Conservation (phyloP, 2,329 filamentous ascomycete genomes). For the Diaporthe destruens region DNA sequence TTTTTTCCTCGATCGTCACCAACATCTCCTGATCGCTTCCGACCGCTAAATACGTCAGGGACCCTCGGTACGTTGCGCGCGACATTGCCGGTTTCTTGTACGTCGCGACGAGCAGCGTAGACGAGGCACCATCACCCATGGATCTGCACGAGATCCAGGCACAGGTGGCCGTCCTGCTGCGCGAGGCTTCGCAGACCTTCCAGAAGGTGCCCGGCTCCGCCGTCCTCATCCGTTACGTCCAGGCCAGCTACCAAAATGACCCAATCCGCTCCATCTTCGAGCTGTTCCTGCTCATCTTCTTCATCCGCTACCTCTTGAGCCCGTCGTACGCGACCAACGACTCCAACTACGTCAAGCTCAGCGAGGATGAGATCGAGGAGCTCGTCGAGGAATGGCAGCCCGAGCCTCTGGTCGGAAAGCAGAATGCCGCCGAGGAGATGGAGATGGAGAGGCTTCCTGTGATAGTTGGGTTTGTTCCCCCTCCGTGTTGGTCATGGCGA, state of each 20-base stretch:
- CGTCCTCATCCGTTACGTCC: conserved; percentile 94
- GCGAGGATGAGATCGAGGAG: conserved; percentile 97
- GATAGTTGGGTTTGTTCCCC: conserved; percentile 79
- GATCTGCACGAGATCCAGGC: conserved; percentile 73
- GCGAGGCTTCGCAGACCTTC: conserved; percentile 73
- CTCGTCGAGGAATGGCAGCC: conserved; percentile 96
- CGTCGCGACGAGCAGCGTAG: neutral
- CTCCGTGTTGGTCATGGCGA: neutral
- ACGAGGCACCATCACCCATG: conserved; percentile 63
- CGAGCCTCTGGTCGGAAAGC: conserved; percentile 85
- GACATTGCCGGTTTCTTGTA: neutral
- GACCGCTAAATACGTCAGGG: neutral
- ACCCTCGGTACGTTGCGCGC: neutral
- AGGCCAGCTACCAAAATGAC: conserved; percentile 97
- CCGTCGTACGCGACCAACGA: conserved; percentile 94
- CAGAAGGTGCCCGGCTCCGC: conserved; percentile 94
- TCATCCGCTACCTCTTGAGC: conserved; percentile 90
- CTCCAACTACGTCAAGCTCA: conserved; percentile 88
- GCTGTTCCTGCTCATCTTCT: conserved; percentile 93
- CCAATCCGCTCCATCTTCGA: conserved; percentile 94
- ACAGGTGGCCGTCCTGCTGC: conserved; percentile 64
- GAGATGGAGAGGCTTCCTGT: conserved; percentile 89
- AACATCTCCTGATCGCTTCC: too few species aligned
- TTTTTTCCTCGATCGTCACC: neutral
- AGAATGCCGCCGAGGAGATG: conserved; percentile 80